A percentile compares a stretch with the other conserved stretches of the same genome.
These are phyloP conservation scores for Coleophoma cylindrospora DNA, from an alignment of 2,329 filamentous ascomycete species.

Conservation along the genomic window DNA sequence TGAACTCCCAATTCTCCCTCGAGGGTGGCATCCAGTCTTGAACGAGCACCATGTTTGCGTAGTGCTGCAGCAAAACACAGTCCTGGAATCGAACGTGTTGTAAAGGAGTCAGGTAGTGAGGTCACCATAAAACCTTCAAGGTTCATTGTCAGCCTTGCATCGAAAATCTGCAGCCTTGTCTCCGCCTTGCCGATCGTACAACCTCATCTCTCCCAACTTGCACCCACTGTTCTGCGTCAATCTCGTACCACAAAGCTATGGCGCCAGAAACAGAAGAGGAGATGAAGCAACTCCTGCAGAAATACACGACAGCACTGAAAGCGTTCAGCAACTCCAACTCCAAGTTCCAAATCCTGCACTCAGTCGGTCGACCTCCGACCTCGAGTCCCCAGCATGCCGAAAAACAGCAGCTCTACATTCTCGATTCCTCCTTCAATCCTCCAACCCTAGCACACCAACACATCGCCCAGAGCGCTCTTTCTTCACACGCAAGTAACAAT, in stretches of 20 bases:
- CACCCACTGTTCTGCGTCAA: too few species aligned
- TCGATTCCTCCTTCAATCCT: conserved; percentile 67
- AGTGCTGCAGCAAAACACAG: too few species aligned
- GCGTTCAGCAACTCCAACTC: conserved; percentile 19
- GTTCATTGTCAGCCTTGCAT: not conserved
- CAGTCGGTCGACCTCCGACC: conserved; percentile 8
- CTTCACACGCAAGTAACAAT: conserved; percentile 6
- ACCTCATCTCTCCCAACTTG: too few species aligned
- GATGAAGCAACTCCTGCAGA: not conserved
- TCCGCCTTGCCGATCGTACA: too few species aligned
- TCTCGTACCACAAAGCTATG: not conserved
- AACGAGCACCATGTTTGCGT: conserved; percentile 18
- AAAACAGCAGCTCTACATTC: conserved; percentile 43
- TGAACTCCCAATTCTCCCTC: conserved; percentile 49
- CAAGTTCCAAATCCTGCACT: conserved; percentile 21
- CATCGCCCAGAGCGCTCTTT: conserved; percentile 47
- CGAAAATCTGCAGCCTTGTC: not conserved
- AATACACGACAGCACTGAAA: not conserved
- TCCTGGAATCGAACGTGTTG: too few species aligned
- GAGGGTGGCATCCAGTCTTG: conserved; percentile 45
- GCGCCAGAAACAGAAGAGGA: not conserved
- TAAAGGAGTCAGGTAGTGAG: not conserved
- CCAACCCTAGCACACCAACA: conserved; percentile 56
- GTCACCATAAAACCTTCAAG: not conserved
- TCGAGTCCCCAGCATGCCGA: conserved; percentile 5